A percentile compares a stretch with the other conserved stretches of the same genome.
These are phyloP conservation scores for Vitis riparia DNA, from an alignment of 164 flowering plant genomes.

Conservation along the genomic window DNA sequence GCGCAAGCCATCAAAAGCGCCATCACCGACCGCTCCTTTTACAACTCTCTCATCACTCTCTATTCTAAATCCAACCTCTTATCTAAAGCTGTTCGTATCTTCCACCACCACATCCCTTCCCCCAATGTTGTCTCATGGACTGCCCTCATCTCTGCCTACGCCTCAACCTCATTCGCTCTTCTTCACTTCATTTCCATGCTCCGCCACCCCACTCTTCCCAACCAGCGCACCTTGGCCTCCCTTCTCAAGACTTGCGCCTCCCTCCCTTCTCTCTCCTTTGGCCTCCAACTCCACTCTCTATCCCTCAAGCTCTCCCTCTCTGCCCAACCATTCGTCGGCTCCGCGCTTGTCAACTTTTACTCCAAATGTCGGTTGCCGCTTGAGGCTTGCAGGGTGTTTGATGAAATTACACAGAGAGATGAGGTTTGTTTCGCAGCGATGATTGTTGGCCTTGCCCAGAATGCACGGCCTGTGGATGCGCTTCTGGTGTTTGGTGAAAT, in stretches of 20 bases:
- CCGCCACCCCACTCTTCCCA: constrained; percentile 64
- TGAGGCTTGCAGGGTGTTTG: constrained; percentile 52
- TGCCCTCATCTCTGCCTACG: constrained; percentile 53
- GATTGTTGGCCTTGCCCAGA: constrained; percentile 62
- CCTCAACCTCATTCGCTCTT: constrained; percentile 38
- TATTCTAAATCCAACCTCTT: constrained; percentile 47
- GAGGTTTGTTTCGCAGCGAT: constrained; percentile 54
- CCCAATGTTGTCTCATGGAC: constrained; percentile 83
- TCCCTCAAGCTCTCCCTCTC: constrained; percentile 47
- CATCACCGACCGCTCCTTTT: constrained; percentile 17
- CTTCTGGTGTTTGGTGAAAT: constrained; percentile 45
- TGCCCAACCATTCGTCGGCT: constrained; percentile 41
- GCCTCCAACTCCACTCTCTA: constrained; percentile 51
- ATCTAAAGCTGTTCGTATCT: constrained; percentile 34
- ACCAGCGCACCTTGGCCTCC: constrained; percentile 59
- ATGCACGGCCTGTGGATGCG: constrained; percentile 38
- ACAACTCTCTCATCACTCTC: constrained; percentile 27
- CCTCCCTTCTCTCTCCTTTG: constrained; percentile 35
- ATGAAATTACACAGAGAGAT: constrained; percentile 53
- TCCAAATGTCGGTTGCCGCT: constrained; percentile 29
- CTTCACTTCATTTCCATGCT: constrained; percentile 69
- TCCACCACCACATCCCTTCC: constrained; percentile 41
- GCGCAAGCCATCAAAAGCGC: constrained; percentile 28
- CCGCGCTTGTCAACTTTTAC: constrained; percentile 50
- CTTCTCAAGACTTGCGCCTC: constrained; percentile 65